Conservation (phyloP, 331 rosid genomes). For the Malus hybrid region DNA sequence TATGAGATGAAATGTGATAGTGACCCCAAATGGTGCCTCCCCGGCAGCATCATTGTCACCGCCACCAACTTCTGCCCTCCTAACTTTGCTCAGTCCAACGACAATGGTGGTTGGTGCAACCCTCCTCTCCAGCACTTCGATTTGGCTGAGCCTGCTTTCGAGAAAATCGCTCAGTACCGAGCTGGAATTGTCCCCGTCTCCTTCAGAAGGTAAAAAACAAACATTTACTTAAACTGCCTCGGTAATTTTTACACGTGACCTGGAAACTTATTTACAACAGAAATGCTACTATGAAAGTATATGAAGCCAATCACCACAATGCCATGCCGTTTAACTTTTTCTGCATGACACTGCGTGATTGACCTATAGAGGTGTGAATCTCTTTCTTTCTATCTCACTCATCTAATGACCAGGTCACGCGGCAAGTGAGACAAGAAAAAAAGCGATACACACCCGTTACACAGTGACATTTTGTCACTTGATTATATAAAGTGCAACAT, state of each 20-base stretch:
- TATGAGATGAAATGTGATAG: slow-evolving; percentile 69
- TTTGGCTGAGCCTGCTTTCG: slow-evolving; percentile 95
- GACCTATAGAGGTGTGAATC: too few species aligned
- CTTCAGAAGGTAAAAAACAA: slow-evolving; percentile 57
- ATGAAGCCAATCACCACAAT: too few species aligned
- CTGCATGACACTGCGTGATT: too few species aligned
- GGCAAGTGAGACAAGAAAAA: too few species aligned
- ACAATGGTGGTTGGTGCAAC: slow-evolving; percentile 78
- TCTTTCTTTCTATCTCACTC: not conserved
- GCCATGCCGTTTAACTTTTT: too few species aligned
- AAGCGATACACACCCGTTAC: not conserved
- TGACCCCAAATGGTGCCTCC: slow-evolving; percentile 86
- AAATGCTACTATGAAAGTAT: too few species aligned
- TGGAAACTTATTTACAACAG: not conserved
- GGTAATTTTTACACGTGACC: not conserved
- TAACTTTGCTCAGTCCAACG: slow-evolving; percentile 62
- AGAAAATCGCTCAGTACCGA: slow-evolving; percentile 76
- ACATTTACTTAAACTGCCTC: not conserved
- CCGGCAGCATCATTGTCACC: slow-evolving; percentile 71
- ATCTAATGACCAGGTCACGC: not conserved
- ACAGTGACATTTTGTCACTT: too few species aligned
- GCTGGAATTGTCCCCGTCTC: slow-evolving; percentile 98
- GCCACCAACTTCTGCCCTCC: slow-evolving; percentile 99
- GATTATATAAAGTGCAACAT: too few species aligned
- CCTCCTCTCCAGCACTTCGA: slow-evolving; percentile 55